A percentile compares a stretch with the other conserved stretches of the same genome.
phyloP scores from a whole-genome alignment of 805 yeast species.

The Naumovozyma dairenensis region DNA sequence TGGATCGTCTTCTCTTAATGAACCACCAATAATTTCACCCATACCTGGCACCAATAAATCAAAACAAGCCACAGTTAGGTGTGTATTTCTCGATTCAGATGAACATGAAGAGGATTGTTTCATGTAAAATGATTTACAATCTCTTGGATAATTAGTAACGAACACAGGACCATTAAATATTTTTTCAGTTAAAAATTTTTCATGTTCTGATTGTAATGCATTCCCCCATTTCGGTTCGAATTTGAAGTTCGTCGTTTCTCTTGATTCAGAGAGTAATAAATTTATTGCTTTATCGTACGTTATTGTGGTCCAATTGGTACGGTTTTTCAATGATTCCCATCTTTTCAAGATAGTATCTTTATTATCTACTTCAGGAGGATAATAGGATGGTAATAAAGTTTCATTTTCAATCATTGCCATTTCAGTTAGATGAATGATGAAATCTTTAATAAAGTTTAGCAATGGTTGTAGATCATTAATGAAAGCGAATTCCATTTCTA shows the following conservation, averaged over 20 bases:
- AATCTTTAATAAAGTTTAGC: slow-evolving; percentile 39
- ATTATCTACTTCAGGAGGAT: background rate
- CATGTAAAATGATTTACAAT: slow-evolving; percentile 89
- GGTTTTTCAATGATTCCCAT: slow-evolving; percentile 47
- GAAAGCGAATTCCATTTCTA: slow-evolving; percentile 83
- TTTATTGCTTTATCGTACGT: slow-evolving; percentile 69
- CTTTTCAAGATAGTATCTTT: slow-evolving; percentile 54
- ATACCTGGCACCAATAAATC: slow-evolving; percentile 83
- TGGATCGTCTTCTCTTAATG: slow-evolving; percentile 70
- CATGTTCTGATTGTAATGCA: slow-evolving; percentile 73
- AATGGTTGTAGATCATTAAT: slow-evolving; percentile 47
- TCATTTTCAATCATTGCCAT: background rate
- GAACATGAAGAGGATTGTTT: slow-evolving; percentile 35
- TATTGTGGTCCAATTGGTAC: slow-evolving; percentile 52
- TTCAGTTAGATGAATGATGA: slow-evolving; percentile 1
- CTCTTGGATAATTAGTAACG: slow-evolving; percentile 77
- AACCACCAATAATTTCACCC: slow-evolving; percentile 94
- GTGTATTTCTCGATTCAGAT: too few relatives aligned
- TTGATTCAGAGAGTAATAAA: slow-evolving; percentile 22
- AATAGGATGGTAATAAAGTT: background rate
- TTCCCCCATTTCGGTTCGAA: slow-evolving; percentile 58
- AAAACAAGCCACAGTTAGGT: slow-evolving; percentile 88
- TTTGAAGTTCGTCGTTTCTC: slow-evolving; percentile 23
- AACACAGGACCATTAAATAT: slow-evolving; percentile 67
- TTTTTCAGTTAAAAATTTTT: slow-evolving; percentile 75